These are phyloP conservation scores for Ceratocystis ficicola DNA, from an alignment of 2,329 filamentous ascomycete genomes.

Conservation along the genomic window DNA sequence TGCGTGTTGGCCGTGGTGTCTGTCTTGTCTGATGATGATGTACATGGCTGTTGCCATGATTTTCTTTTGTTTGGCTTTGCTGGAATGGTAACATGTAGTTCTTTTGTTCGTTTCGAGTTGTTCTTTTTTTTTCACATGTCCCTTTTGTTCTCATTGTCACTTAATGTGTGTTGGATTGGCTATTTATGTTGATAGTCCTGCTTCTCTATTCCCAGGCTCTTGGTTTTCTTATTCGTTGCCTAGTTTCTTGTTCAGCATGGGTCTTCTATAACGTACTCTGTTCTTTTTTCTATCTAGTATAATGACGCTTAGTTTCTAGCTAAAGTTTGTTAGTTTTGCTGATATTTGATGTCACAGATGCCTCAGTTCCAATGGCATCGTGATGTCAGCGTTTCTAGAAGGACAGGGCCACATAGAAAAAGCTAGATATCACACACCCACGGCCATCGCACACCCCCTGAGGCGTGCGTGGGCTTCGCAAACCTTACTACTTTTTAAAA, in stretches of 20 bases:
- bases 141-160: neutral
- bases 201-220: neutral
- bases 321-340: too few species aligned
- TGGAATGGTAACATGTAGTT: neutral
- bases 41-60: neutral
- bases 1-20: neutral
- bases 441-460: neutral
- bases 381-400: neutral
- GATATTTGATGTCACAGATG: too few species aligned
- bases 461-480: neutral
- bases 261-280: too few species aligned
- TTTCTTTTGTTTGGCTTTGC: neutral
- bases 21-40: neutral
- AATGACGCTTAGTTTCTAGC: too few species aligned
- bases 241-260: too few species aligned
- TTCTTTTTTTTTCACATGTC: neutral
- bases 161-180: neutral
- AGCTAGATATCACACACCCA: neutral
- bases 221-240: neutral
- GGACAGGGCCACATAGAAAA: neutral
- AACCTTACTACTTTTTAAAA: slow-evolving; percentile 3
- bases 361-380: neutral
- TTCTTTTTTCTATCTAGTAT: too few species aligned
- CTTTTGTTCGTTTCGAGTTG: neutral
- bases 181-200: neutral